These are phyloP conservation scores for Trematosphaeria pertusa DNA, from an alignment of 2,329 filamentous ascomycete species.

Conservation along the genomic window DNA sequence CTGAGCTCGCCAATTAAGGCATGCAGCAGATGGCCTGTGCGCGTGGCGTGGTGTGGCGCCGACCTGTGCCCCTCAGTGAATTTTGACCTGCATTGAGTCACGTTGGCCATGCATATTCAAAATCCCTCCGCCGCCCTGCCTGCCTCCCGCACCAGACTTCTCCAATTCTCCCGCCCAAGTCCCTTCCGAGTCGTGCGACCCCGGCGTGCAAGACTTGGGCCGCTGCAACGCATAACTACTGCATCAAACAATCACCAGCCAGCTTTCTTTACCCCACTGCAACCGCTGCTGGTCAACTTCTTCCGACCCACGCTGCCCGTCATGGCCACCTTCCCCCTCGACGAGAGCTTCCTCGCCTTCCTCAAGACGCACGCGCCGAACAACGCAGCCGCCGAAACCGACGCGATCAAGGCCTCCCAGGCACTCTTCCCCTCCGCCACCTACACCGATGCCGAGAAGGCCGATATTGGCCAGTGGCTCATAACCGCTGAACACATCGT, in stretches of 20 bases:
- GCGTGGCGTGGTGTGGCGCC: conserved; percentile 18
- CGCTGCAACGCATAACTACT: conserved; percentile 18
- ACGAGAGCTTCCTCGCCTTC: conserved; percentile 42
- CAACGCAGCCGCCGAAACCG: conserved; percentile 44
- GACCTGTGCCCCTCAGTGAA: conserved; percentile 31
- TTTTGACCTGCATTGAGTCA: conserved; percentile 36
- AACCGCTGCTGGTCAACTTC: conserved; percentile 37
- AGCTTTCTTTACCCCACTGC: conserved; percentile 43
- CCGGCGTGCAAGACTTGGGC: conserved; percentile 8
- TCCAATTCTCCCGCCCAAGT: conserved; percentile 21
- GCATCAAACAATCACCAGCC: conserved; percentile 21
- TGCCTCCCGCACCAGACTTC: conserved; percentile 29
- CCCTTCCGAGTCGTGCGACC: conserved; percentile 11
- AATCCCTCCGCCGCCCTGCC: conserved; percentile 24
- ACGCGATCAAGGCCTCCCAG: conserved; percentile 55
- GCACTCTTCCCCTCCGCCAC: conserved; percentile 73
- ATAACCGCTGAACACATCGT: conserved; percentile 76
- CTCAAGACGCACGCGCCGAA: conserved; percentile 48
- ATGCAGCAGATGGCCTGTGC: conserved; percentile 12
- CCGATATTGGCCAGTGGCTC: conserved; percentile 90
- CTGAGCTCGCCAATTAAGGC: too few species aligned
- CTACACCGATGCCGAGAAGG: conserved; percentile 80
- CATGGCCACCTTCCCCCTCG: conserved; percentile 46
- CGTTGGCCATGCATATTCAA: conserved; percentile 34
- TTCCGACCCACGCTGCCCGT: conserved; percentile 34